Percentiles rank a stretch among this genome's conserved stretches.
Evolutionary conservation across 495 filamentous ascomycete species (phyloP).

Genomic region (Rhypophila decipiens): DNA sequence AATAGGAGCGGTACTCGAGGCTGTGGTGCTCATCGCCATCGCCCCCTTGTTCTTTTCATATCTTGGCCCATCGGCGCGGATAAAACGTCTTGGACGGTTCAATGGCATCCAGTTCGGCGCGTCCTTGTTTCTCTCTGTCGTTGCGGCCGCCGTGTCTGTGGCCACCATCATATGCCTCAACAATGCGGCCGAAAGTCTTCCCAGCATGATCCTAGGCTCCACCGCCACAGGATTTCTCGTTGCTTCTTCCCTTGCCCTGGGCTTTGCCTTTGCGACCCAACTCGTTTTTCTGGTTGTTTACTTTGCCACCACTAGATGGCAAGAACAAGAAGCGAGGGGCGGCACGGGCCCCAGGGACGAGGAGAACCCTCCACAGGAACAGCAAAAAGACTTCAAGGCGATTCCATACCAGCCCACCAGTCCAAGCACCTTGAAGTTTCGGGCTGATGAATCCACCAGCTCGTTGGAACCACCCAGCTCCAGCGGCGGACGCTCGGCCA

Average conservation of each 20-base stretch:
- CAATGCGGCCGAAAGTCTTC: slow-evolving; percentile 17
- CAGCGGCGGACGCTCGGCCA: slow-evolving; percentile 31
- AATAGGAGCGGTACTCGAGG: slow-evolving; percentile 30
- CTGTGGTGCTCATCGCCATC: slow-evolving; percentile 24
- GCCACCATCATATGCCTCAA: slow-evolving; percentile 31
- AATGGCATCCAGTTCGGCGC: slow-evolving; percentile 31
- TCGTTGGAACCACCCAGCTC: slow-evolving; percentile 31
- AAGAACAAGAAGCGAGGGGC: slow-evolving; percentile 13
- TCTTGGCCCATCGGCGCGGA: slow-evolving; percentile 14
- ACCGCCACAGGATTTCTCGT: slow-evolving; percentile 25
- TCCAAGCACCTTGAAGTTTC: slow-evolving; percentile 19
- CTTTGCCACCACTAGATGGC: slow-evolving; percentile 24
- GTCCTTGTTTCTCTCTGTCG: slow-evolving; percentile 26
- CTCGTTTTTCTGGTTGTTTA: slow-evolving; percentile 34
- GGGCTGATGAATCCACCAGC: slow-evolving; percentile 19
- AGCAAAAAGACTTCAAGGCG: slow-evolving; percentile 33
- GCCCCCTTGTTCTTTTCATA: slow-evolving; percentile 18
- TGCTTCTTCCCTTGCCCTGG: slow-evolving; percentile 34
- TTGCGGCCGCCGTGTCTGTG: slow-evolving; percentile 35
- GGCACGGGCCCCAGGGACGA: slow-evolving; percentile 23
- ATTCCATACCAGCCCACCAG: slow-evolving; percentile 40
- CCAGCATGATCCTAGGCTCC: slow-evolving; percentile 25
- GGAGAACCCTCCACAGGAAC: slow-evolving; percentile 16
- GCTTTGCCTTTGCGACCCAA: slow-evolving; percentile 34
- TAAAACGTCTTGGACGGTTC: slow-evolving; percentile 11